These are phyloP conservation scores for Sclerotiophoma versabilis DNA, from an alignment of 2,329 filamentous ascomycete genomes.

Conservation along the genomic window DNA sequence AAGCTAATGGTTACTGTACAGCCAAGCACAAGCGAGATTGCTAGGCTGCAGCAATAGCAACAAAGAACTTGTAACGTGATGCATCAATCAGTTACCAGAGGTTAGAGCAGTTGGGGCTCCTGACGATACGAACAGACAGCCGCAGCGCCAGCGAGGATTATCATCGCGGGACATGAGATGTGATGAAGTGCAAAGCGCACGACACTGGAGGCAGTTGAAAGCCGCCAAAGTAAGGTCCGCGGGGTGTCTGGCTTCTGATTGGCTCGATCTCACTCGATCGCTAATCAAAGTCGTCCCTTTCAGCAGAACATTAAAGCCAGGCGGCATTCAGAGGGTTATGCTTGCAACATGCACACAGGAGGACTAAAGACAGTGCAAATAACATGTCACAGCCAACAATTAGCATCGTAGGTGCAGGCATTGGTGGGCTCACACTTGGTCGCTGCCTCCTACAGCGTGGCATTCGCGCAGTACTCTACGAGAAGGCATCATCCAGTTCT, in stretches of 20 bases:
- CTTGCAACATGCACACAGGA: not conserved
- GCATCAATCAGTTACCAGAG: no score
- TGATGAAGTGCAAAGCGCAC: no score
- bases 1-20: not conserved
- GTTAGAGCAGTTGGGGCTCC: no score
- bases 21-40: not conserved
- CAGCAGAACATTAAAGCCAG: not conserved
- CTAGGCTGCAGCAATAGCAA: no score
- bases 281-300: slow-evolving; percentile 4
- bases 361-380: not conserved
- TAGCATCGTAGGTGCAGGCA: slow-evolving; percentile 54
- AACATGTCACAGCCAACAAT: slow-evolving; percentile 39
- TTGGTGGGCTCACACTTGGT: slow-evolving; percentile 53
- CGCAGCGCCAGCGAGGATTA: no score
- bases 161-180: no score
- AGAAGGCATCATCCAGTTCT: slow-evolving; percentile 34
- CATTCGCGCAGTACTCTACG: slow-evolving; percentile 44
- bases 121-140: no score
- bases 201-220: not conserved
- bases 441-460: slow-evolving; percentile 43
- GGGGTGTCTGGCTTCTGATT: not conserved
- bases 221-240: not conserved
- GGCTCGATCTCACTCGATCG: slow-evolving; percentile 11
- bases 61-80: no score
- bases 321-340: not conserved